Evolutionary conservation across 805 yeast genomes (phyloP), one percentile per base, ranked within the genome.

Genomic region (Yarrowia keelungensis): DNA sequence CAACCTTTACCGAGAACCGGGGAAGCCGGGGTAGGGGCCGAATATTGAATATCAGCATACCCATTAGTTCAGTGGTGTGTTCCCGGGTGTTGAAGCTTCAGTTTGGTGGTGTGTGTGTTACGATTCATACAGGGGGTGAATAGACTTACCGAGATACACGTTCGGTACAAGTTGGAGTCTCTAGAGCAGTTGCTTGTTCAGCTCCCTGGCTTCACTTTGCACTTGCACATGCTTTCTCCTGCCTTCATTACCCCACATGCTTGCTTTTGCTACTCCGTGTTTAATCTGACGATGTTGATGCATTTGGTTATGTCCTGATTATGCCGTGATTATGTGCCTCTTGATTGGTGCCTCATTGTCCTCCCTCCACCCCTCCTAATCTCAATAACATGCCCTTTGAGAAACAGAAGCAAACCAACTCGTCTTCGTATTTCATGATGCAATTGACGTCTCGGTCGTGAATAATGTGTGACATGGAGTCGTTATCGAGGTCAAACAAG

Each of bases 371-470:
- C 14, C 41, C 42, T 5, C 41, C 56, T 15, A 49, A 8, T 10
- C 39, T 38, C 12, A 54, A 15, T 8, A 42, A 38, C 62, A 56
- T 26, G 15, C 38, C 26, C 35, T 35, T 41, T 0, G 51, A 59
- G 15, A 35, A 59, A 35, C 50, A 59, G 35, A 59, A 59, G 38
- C 51, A 43, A 12, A 59, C 65, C 10, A 59, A 16, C 39, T 59
- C 65, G 16, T 59, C 65, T 11, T 43, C 65, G 15, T 59, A 59
- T 9, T 35, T 41, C 65, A 59, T 32, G 14, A 59, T 32, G 19
- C 41, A 35, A 36, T 59, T 59, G 9, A 59, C 65, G 19, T 59
- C 65, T 0, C 65, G 42, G 14, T 59, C 65, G 16, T 59, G 65
- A 12, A 59, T 59, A 9, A 59, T 59, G 4, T 59, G 50, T 0